These are phyloP conservation scores for Apiotrichum porosum DNA, from an alignment of 1,284 basidiomycete genomes.

Conservation along the genomic window DNA sequence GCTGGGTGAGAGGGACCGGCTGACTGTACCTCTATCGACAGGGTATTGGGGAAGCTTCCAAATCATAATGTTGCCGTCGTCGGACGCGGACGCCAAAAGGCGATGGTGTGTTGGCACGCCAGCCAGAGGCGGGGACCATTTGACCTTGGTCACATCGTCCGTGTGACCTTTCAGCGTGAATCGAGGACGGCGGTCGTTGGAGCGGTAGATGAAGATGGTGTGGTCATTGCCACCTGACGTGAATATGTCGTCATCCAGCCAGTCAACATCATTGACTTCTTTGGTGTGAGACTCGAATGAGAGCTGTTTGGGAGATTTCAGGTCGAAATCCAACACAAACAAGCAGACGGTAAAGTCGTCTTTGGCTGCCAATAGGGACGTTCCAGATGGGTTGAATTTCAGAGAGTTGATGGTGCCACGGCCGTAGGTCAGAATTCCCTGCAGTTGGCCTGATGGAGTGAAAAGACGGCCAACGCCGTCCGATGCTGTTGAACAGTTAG, in stretches of 20 bases:
- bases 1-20: constrained; percentile 16
- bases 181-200: constrained; percentile 30
- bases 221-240: constrained; percentile 43
- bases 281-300: constrained; percentile 38
- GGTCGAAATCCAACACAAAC: constrained; percentile 16
- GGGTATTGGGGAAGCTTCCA: constrained; percentile 40
- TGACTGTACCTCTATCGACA: constrained; percentile 19
- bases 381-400: constrained; percentile 41
- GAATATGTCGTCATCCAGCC: constrained; percentile 45
- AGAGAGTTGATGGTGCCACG: constrained; percentile 37
- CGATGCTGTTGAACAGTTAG: constrained; percentile 5
- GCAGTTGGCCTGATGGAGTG: constrained; percentile 38
- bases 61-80: constrained; percentile 40
- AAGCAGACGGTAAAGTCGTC: constrained; percentile 31
- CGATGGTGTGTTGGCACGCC: constrained; percentile 10
- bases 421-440: constrained; percentile 41
- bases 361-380: constrained; percentile 32
- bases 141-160: constrained; percentile 40
- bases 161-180: constrained; percentile 42
- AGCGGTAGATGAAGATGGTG: constrained; percentile 36
- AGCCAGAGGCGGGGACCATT: constrained; percentile 31
- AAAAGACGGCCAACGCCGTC: constrained; percentile 43
- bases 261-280: constrained; percentile 46
- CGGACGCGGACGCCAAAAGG: constrained; percentile 36
- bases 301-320: constrained; percentile 17